Evolutionary conservation across 495 filamentous ascomycete genomes (phyloP).

Genomic region (Apiosordaria backusii): DNA sequence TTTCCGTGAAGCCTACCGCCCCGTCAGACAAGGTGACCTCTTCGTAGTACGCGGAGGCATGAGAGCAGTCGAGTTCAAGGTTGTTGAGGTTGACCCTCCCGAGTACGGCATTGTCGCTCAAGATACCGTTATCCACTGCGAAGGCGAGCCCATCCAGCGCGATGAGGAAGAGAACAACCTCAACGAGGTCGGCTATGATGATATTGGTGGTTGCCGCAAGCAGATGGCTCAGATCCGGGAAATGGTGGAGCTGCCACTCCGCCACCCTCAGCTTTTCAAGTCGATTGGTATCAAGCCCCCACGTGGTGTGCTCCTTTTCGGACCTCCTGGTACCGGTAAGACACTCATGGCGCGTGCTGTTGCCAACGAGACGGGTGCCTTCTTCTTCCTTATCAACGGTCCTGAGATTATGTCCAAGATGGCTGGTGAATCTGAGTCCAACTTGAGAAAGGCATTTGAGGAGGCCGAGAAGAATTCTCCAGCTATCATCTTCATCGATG

Average conservation of each 20-base stretch:
- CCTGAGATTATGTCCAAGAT: conserved; percentile 99
- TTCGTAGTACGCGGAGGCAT: conserved; percentile 97
- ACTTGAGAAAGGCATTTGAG: conserved; percentile 95
- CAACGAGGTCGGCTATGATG: conserved; percentile 98
- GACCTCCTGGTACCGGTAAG: conserved; percentile 97
- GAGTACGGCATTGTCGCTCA: conserved; percentile 98
- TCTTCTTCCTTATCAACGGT: conserved; percentile 99
- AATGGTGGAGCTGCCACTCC: conserved; percentile 92
- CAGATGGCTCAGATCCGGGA: conserved; percentile 99
- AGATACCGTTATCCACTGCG: conserved; percentile 97
- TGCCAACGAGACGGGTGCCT: conserved; percentile 96
- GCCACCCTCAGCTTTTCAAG: conserved; percentile 98
- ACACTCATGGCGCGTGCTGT: conserved; percentile 98
- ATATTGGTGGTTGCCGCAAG: conserved; percentile 98
- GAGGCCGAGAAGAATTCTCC: conserved; percentile 99
- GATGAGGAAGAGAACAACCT: conserved; percentile 99
- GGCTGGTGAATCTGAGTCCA: conserved; percentile 98
- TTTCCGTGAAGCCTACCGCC: conserved; percentile 98
- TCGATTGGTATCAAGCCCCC: conserved; percentile 99
- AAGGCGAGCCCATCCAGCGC: conserved; percentile 96
- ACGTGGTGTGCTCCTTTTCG: conserved; percentile 96
- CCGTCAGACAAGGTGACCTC: conserved; percentile 91
- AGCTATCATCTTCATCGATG: conserved; percentile 99
- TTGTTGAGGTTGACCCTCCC: conserved; percentile 96
- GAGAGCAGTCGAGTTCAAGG: conserved; percentile 99